These are phyloP conservation scores for Spiromastix sp. DNA, from an alignment of 2,329 filamentous ascomycete genomes.

Conservation along the genomic window DNA sequence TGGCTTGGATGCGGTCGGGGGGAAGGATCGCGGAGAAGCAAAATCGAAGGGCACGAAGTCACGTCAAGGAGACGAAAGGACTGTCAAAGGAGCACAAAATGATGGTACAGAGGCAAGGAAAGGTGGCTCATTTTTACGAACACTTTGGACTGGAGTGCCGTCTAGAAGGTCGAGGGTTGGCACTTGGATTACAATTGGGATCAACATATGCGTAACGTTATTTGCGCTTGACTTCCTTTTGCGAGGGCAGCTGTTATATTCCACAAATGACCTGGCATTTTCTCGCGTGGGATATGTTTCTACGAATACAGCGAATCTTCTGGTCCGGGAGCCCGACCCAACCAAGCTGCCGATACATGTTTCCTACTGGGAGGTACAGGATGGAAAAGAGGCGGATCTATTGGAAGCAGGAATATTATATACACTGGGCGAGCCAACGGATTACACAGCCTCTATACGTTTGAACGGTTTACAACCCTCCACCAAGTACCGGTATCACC, in stretches of 20 bases:
- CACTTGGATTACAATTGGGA: conserved; percentile 56
- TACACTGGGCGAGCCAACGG: conserved; percentile 62
- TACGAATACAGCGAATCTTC: conserved; percentile 62
- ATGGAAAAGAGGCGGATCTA: conserved; percentile 39
- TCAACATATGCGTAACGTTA: conserved; percentile 60
- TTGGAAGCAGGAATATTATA: conserved; percentile 53
- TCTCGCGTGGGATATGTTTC: conserved; percentile 82
- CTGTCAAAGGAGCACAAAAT: not conserved
- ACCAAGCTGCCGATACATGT: conserved; percentile 65
- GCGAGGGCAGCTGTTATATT: conserved; percentile 58
- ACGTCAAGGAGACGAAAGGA: not conserved
- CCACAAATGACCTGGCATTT: conserved; percentile 68
- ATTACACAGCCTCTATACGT: conserved; percentile 65
- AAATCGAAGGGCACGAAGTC: too few relatives aligned
- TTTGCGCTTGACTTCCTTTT: conserved; percentile 71
- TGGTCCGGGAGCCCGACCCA: conserved; percentile 75
- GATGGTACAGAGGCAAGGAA: conserved; percentile 1
- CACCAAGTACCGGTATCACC: conserved; percentile 68
- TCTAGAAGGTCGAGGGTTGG: conserved; percentile 57
- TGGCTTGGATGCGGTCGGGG: too few relatives aligned
- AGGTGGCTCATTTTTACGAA: conserved; percentile 38
- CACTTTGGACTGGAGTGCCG: conserved; percentile 66
- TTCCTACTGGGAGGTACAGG: conserved; percentile 42
- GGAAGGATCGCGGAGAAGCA: too few relatives aligned
- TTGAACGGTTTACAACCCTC: conserved; percentile 60